Conservation (phyloP, 192 early-diverging fungal genomes). For the Geranomyces michiganensis region DNA sequence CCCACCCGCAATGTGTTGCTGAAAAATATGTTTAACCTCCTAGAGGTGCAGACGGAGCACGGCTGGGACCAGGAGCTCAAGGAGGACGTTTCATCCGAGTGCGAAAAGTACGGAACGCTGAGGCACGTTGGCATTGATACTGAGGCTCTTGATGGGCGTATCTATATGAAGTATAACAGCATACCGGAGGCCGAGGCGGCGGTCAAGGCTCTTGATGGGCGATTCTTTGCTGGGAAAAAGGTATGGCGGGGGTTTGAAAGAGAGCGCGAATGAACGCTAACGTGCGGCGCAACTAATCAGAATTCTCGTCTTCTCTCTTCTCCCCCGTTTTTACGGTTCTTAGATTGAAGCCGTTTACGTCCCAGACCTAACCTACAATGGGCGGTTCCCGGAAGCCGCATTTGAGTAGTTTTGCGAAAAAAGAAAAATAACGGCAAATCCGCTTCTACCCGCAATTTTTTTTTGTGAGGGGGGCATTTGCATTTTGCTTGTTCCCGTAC, state of each 20-base stretch:
- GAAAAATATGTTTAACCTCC: constrained; percentile 87
- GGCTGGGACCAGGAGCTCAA: constrained; percentile 85
- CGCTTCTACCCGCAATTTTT: too few species aligned
- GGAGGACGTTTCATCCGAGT: constrained; percentile 84
- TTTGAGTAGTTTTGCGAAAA: constrained; percentile 19
- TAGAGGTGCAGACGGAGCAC: constrained; percentile 62
- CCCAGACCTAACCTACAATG: constrained; percentile 67
- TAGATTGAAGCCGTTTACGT: constrained; percentile 64
- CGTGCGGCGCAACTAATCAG: too few species aligned
- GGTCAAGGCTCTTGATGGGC: constrained; percentile 70
- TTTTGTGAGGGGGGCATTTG: too few species aligned
- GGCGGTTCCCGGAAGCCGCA: constrained; percentile 64
- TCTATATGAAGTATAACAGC: constrained; percentile 83
- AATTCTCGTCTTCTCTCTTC: constrained; percentile 38
- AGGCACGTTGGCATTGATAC: constrained; percentile 76
- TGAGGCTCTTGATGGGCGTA: constrained; percentile 62
- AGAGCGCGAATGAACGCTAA: too few species aligned
- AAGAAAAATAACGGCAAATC: too few species aligned
- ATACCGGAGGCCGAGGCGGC: constrained; percentile 68
- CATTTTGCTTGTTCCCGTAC: too few species aligned
- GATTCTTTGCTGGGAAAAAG: constrained; percentile 91
- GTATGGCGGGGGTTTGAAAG: constrained; percentile 22
- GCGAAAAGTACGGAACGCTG: constrained; percentile 75
- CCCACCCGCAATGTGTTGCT: constrained; percentile 70
- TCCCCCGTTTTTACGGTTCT: constrained; percentile 40